phyloP scores from a whole-genome alignment of 345 rosid species.

The Lenwebbia sp. region DNA sequence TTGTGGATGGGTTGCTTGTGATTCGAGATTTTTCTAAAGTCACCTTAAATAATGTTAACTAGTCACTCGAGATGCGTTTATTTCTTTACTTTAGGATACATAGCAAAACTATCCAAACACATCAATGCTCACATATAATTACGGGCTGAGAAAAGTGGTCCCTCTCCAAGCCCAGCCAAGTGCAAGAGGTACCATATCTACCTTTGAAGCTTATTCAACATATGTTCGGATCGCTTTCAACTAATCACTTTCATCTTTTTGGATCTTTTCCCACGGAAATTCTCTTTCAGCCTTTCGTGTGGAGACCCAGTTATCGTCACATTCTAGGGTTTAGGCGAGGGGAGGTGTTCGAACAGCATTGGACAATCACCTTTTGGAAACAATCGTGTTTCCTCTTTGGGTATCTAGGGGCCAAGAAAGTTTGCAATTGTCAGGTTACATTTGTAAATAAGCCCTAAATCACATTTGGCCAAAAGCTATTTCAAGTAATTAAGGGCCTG shows the following conservation, averaged over 20 bases:
- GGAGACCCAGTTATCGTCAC: background rate
- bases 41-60: too few species aligned
- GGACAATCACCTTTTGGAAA: background rate
- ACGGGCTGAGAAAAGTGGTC: background rate
- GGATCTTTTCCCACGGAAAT: background rate
- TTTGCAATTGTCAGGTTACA: background rate
- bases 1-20: background rate
- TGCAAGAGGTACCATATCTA: background rate
- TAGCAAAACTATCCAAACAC: background rate
- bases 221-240: background rate
- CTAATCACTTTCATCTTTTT: background rate
- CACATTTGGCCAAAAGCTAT: background rate
- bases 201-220: background rate
- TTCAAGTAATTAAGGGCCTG: background rate
- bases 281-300: background rate
- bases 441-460: background rate
- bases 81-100: too few species aligned
- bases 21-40: background rate
- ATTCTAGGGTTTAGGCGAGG: background rate
- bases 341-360: background rate
- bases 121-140: too few species aligned
- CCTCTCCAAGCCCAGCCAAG: background rate
- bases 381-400: background rate
- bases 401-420: background rate
- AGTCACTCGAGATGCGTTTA: too few species aligned